Evolutionary conservation across 2,329 filamentous ascomycete species (phyloP).

Genomic region (Scedosporium boydii): DNA sequence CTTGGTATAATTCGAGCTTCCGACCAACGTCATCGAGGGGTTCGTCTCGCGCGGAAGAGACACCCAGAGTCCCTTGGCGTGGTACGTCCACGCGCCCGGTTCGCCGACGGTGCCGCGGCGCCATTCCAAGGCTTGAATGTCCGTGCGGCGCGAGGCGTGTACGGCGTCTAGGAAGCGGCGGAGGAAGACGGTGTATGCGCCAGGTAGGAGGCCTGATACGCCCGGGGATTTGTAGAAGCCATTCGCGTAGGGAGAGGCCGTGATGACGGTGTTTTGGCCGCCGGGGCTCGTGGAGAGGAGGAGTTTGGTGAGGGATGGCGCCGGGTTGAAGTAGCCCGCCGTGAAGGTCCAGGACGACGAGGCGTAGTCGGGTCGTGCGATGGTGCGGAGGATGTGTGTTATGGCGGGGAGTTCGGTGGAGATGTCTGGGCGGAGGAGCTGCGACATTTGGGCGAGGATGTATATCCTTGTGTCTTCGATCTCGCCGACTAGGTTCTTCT

Average conservation of each 20-base stretch:
- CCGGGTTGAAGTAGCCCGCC: conserved; percentile 97
- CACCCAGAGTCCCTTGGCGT: conserved; percentile 93
- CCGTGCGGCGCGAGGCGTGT: conserved; percentile 33
- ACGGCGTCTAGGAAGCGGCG: conserved; percentile 64
- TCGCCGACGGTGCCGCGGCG: conserved; percentile 69
- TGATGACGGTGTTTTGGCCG: conserved; percentile 70
- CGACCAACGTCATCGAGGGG: conserved; percentile 74
- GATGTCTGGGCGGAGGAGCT: conserved; percentile 65
- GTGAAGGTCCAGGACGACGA: conserved; percentile 89
- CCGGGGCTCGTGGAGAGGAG: conserved; percentile 58
- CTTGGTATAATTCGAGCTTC: conserved; percentile 93
- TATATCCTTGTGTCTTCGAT: conserved; percentile 63
- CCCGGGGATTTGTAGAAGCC: conserved; percentile 88
- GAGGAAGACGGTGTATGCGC: conserved; percentile 84
- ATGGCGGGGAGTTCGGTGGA: conserved; percentile 86
- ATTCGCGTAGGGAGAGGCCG: conserved; percentile 86
- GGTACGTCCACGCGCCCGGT: conserved; percentile 89
- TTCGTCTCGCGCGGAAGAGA: conserved; percentile 56
- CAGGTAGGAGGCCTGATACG: conserved; percentile 80
- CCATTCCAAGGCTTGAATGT: conserved; percentile 80
- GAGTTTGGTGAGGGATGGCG: conserved; percentile 69
- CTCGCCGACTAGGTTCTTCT: conserved; percentile 17
- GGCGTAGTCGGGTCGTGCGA: conserved; percentile 54
- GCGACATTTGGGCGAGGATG: conserved; percentile 78
- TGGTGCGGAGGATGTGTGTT: conserved; percentile 59